Conservation (phyloP, 768 basidiomycete genomes). For the Hypholoma sublateritium region DNA sequence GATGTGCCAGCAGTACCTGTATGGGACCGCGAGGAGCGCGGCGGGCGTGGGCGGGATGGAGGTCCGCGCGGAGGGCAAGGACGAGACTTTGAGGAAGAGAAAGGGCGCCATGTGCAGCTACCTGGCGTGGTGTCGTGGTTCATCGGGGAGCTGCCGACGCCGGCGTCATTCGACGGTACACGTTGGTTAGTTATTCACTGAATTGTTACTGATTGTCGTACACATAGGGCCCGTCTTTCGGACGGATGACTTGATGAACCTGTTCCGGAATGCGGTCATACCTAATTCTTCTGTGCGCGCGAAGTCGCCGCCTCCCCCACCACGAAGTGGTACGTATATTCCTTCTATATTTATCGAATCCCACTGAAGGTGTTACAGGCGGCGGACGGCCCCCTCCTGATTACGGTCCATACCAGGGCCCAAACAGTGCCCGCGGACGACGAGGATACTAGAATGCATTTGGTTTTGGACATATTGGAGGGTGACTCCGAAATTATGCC, state of each 20-base stretch:
- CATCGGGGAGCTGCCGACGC: constrained; percentile 72
- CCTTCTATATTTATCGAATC: not conserved
- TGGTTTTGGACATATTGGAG: no score
- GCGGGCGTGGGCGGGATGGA: constrained; percentile 6
- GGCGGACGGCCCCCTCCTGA: constrained; percentile 81
- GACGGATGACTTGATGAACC: constrained; percentile 85
- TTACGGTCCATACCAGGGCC: constrained; percentile 86
- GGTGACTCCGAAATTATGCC: no score
- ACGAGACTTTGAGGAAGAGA: constrained; percentile 31
- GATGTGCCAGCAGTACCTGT: constrained; percentile 44
- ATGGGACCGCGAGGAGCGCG: constrained; percentile 44
- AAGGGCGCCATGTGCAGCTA: constrained; percentile 34
- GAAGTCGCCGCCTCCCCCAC: constrained; percentile 59
- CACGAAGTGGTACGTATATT: constrained; percentile 43
- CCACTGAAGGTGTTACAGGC: constrained; percentile 17
- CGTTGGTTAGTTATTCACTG: constrained; percentile 14
- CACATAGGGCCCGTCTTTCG: constrained; percentile 81
- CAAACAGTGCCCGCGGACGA: constrained; percentile 30
- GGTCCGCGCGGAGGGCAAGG: constrained; percentile 15
- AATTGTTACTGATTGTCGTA: not conserved
- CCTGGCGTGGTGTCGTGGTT: constrained; percentile 79
- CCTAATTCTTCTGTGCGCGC: constrained; percentile 54
- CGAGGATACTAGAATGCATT: constrained; percentile 18
- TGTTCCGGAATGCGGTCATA: constrained; percentile 80
- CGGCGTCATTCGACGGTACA: constrained; percentile 82